These are phyloP conservation scores for Penicillium longicatenatum DNA, from an alignment of 495 filamentous ascomycete genomes.

Conservation along the genomic window DNA sequence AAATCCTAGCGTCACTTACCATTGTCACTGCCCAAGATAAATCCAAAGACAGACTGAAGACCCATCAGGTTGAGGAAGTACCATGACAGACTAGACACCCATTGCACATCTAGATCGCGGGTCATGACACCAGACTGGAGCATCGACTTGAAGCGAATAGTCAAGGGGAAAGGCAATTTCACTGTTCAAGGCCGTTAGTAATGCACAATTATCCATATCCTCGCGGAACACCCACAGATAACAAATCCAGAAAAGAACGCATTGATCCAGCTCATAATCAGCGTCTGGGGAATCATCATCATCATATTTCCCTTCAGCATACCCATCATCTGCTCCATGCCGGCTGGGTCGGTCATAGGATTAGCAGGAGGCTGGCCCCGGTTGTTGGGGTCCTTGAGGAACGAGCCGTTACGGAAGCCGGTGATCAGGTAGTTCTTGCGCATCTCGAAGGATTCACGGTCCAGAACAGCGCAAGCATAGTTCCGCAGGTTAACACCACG, in stretches of 20 bases:
- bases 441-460: slow-evolving; percentile 70
- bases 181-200: slow-evolving; percentile 53
- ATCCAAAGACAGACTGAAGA: slow-evolving; percentile 96
- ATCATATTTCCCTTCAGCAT: slow-evolving; percentile 99
- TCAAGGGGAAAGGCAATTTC: slow-evolving; percentile 97
- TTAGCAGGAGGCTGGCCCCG: slow-evolving; percentile 87
- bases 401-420: slow-evolving; percentile 80
- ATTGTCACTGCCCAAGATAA: slow-evolving; percentile 93
- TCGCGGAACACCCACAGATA: slow-evolving; percentile 65
- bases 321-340: slow-evolving; percentile 99
- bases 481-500: slow-evolving; percentile 83
- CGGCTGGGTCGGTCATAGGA: slow-evolving; percentile 94
- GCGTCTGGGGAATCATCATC: slow-evolving; percentile 98
- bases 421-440: slow-evolving; percentile 79
- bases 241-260: slow-evolving; percentile 98
- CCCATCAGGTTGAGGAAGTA: slow-evolving; percentile 98
- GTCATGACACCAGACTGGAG: slow-evolving; percentile 95
- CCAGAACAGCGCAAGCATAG: slow-evolving; percentile 71
- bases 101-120: slow-evolving; percentile 91
- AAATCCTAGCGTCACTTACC: slow-evolving; percentile 53
- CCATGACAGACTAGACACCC: slow-evolving; percentile 98
- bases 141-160: slow-evolving; percentile 99
- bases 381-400: slow-evolving; percentile 83
- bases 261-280: slow-evolving; percentile 99
- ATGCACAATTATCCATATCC: not conserved